These are phyloP conservation scores for Lyophyllum atratum DNA, from an alignment of 768 basidiomycete genomes.

Conservation along the genomic window DNA sequence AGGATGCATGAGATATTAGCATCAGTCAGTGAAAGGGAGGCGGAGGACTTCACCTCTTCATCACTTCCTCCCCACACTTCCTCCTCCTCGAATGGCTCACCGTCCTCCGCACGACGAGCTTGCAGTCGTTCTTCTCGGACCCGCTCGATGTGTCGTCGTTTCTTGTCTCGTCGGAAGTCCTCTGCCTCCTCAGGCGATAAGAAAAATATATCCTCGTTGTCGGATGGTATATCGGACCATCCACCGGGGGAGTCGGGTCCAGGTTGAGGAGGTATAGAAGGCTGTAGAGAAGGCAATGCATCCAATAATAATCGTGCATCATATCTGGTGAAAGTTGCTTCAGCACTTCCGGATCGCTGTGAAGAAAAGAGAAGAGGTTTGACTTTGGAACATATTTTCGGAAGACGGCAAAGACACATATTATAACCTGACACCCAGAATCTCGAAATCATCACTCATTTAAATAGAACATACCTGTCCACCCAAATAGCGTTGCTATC, in stretches of 20 bases:
- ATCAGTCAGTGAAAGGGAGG: background rate
- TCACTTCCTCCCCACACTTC: conserved; percentile 66
- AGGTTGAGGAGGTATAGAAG: background rate
- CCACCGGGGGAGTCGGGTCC: conserved; percentile 52
- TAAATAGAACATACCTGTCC: conserved; percentile 70
- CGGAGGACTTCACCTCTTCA: conserved; percentile 54
- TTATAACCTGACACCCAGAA: background rate
- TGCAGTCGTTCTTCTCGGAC: conserved; percentile 66
- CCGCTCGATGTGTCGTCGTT: conserved; percentile 59
- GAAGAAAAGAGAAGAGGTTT: conserved; percentile 23
- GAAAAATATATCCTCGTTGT: conserved; percentile 85
- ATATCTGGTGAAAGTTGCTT: conserved; percentile 54
- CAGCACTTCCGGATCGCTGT: conserved; percentile 14
- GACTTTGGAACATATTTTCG: conserved; percentile 18
- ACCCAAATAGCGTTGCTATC: conserved; percentile 57
- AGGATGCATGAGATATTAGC: background rate
- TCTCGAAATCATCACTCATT: conserved; percentile 6
- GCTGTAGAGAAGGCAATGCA: conserved; percentile 31
- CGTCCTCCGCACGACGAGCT: conserved; percentile 52
- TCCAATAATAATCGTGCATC: conserved; percentile 79
- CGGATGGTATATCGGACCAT: conserved; percentile 87
- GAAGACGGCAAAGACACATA: background rate
- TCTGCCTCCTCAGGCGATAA: conserved; percentile 66
- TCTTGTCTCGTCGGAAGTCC: conserved; percentile 69
- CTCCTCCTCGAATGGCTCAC: conserved; percentile 25